Percentiles rank a stretch among this genome's conserved stretches.
These are phyloP conservation scores for Didymella segeticola DNA, from an alignment of 2,329 filamentous ascomycete species.

Conservation along the genomic window DNA sequence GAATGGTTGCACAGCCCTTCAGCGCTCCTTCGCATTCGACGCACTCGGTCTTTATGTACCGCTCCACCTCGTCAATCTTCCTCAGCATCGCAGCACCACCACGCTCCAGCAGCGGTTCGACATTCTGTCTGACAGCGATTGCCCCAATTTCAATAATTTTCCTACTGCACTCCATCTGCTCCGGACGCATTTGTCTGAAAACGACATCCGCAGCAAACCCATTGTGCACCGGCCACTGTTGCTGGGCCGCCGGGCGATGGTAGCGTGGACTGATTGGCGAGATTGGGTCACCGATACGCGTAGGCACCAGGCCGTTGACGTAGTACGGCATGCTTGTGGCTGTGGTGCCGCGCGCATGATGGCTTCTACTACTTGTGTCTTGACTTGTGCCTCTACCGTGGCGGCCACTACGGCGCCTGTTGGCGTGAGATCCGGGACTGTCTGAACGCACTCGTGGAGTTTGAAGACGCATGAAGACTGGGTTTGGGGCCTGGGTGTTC, in stretches of 20 bases:
- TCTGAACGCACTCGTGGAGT: constrained; percentile 18
- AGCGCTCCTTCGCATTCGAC: constrained; percentile 21
- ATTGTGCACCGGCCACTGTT: not conserved
- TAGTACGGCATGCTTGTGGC: constrained; percentile 11
- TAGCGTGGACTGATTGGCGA: not conserved
- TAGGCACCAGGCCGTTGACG: constrained; percentile 14
- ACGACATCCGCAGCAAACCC: not conserved
- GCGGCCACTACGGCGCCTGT: not conserved
- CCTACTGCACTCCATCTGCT: constrained; percentile 26
- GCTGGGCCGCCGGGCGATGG: not conserved
- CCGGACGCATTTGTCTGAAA: constrained; percentile 32
- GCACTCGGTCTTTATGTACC: constrained; percentile 18
- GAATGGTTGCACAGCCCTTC: constrained; percentile 29
- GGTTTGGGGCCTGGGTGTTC: constrained; percentile 17
- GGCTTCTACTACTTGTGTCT: not conserved
- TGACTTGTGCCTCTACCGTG: constrained; percentile 2
- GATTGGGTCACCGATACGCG: constrained; percentile 24
- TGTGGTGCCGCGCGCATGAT: constrained; percentile 1
- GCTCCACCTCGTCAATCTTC: constrained; percentile 30
- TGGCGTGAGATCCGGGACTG: not conserved
- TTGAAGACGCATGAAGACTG: constrained; percentile 34
- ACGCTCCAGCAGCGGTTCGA: constrained; percentile 2
- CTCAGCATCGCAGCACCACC: not conserved
- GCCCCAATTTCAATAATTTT: constrained; percentile 43
- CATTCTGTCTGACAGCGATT: constrained; percentile 25